Percentiles rank a stretch among this genome's conserved stretches.
phyloP scores from a whole-genome alignment of 257 asterid genomes.

The Petrea volubilis region DNA sequence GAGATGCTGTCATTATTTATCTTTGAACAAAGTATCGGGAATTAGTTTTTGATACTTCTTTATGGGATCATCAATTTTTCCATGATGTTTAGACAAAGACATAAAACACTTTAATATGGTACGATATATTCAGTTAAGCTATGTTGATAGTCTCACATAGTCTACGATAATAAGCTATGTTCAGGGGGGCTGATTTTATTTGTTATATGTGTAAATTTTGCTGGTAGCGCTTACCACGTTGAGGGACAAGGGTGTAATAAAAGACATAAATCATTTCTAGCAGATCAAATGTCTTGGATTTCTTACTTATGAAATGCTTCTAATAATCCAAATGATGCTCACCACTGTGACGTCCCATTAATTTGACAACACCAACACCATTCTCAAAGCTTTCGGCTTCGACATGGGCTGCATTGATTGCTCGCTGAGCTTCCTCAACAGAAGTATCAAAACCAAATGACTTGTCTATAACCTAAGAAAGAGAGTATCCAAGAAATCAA shows the following conservation, averaged over 20 bases:
- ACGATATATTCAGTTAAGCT: too few relatives aligned
- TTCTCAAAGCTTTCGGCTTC: conserved; percentile 93
- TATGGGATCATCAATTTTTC: too few relatives aligned
- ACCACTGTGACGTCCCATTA: conserved; percentile 95
- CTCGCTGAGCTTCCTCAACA: conserved; percentile 96
- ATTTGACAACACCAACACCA: conserved; percentile 91
- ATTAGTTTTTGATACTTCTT: too few relatives aligned
- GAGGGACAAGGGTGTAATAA: too few relatives aligned
- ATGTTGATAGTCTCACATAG: background rate
- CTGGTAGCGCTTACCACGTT: too few relatives aligned
- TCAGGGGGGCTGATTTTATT: too few relatives aligned
- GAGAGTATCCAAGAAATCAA: background rate
- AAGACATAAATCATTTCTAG: too few relatives aligned
- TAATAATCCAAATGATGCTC: conserved; percentile 18
- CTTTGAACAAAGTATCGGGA: too few relatives aligned
- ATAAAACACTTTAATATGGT: too few relatives aligned
- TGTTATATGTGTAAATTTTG: background rate
- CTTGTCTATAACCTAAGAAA: background rate
- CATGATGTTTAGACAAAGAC: too few relatives aligned
- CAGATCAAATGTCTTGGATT: too few relatives aligned
- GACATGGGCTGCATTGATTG: conserved; percentile 96
- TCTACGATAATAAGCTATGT: too few relatives aligned
- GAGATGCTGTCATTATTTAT: background rate
- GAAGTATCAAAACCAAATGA: conserved; percentile 55
- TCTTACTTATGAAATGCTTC: background rate